These are phyloP conservation scores for Xerocomus minutiporus DNA, from an alignment of 1,284 basidiomycete genomes.

Conservation along the genomic window DNA sequence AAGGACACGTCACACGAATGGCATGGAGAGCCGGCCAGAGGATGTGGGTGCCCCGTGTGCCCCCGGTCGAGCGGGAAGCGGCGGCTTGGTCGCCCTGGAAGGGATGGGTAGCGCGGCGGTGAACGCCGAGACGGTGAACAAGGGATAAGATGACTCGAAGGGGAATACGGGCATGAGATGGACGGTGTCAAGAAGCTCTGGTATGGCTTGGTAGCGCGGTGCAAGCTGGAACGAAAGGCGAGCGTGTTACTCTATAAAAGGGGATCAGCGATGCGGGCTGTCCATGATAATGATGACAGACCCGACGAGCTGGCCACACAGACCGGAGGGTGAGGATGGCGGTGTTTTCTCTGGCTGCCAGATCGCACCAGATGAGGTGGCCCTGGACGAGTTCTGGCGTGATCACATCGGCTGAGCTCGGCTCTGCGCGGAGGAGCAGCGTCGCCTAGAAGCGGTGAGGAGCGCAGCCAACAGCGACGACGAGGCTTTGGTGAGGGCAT, in stretches of 20 bases:
- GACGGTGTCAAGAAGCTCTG: slow-evolving; percentile 35
- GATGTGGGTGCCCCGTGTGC: slow-evolving; percentile 18
- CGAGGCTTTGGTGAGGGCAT: too few species aligned
- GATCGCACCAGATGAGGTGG: slow-evolving; percentile 48
- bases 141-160: too few species aligned
- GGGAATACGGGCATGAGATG: slow-evolving; percentile 35
- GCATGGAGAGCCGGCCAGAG: slow-evolving; percentile 50
- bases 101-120: too few species aligned
- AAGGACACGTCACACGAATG: slow-evolving; percentile 45
- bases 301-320: slow-evolving; percentile 65
- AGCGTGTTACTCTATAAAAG: slow-evolving; percentile 44
- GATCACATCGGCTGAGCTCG: slow-evolving; percentile 45
- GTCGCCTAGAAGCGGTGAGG: slow-evolving; percentile 47
- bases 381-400: slow-evolving; percentile 75
- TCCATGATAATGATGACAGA: slow-evolving; percentile 23
- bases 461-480: background rate
- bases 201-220: slow-evolving; percentile 38
- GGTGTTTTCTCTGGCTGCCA: slow-evolving; percentile 35
- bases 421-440: slow-evolving; percentile 69
- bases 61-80: slow-evolving; percentile 30
- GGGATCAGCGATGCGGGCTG: slow-evolving; percentile 8
- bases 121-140: too few species aligned
- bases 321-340: slow-evolving; percentile 74
- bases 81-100: too few species aligned
- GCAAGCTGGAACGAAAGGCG: slow-evolving; percentile 62